Conservation (phyloP, 768 basidiomycete genomes). For the Lactarius quietus region DNA sequence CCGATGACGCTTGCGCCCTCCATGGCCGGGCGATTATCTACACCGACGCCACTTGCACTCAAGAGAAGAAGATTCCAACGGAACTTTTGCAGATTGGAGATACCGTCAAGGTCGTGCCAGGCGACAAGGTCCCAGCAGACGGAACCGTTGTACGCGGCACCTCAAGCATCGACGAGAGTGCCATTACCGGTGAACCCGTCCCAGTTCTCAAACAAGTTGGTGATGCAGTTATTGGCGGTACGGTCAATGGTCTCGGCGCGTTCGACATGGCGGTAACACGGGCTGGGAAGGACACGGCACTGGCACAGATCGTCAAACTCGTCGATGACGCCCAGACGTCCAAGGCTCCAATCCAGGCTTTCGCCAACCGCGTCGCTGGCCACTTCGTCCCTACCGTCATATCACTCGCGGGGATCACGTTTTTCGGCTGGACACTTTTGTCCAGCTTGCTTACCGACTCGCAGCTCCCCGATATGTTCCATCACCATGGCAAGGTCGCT, state of each 20-base stretch:
- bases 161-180: constrained; percentile 92
- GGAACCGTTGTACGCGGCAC: constrained; percentile 85
- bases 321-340: constrained; percentile 98
- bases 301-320: constrained; percentile 93
- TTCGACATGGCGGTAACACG: constrained; percentile 95
- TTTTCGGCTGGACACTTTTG: constrained; percentile 78
- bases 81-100: constrained; percentile 96
- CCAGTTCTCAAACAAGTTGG: constrained; percentile 83
- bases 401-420: constrained; percentile 74
- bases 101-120: constrained; percentile 88
- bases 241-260: constrained; percentile 94
- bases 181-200: constrained; percentile 91
- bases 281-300: constrained; percentile 93
- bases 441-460: constrained; percentile 53
- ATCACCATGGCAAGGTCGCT: constrained; percentile 77
- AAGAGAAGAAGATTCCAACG: constrained; percentile 88
- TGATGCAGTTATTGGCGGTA: constrained; percentile 90
- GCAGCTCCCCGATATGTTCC: constrained; percentile 80
- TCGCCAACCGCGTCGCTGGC: constrained; percentile 92
- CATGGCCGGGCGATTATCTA: constrained; percentile 97
- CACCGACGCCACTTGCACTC: constrained; percentile 75
- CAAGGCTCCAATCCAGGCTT: constrained; percentile 97
- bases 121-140: constrained; percentile 95
- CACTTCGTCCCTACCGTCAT: constrained; percentile 94
- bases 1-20: constrained; percentile 93